Base-by-base conservation (phyloP, 306 rosid genomes). In the Quercus aquifolioides region DNA sequence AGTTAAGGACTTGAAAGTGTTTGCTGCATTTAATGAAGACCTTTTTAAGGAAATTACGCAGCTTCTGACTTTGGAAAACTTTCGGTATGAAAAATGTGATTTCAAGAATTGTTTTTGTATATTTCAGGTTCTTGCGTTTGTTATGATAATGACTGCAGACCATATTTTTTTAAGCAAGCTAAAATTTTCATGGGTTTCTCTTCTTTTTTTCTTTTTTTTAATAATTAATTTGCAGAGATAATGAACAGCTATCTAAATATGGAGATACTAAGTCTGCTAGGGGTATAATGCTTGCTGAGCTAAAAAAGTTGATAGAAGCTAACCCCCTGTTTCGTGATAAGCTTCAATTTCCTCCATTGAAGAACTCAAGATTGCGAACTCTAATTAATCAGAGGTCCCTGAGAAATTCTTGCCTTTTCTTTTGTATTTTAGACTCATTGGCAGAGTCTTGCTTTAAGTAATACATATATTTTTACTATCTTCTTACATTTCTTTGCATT, bases 191-290 rank as follows among this genome's bases (percentile, higher is more conserved):
- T 35, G 38, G 10, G 9, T 82, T 73, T 69, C 26, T 25, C 1
- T 25, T 49, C 59, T 28, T 33, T 17, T 38, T 21, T 68, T 49
- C 12, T 49, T 49, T 49, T 49, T 43, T 49, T 49, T 2, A 49
- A 49, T 49, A 49, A 55, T 86, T 77, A 38, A 72, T 87, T 82
- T 85, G 83, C 94, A 96, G 99, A 82, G 94, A 96, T 69, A 96
- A 96, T 80, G 99, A 96, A 78, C 99, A 96, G 90, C 89, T 96
- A 74, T 96, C 99, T 41, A 96, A 96, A 78, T 96, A 96, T 74
- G 99, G 99, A 78, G 99, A 96, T 82, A 93, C 99, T 6, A 96
- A 96, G 84, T 91, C 99, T 75, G 99, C 99, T 12, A 88, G 99
- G 91, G 93, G 94, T 78, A 91, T 96, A 84, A 93, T 96, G 99